Conservation (phyloP, 1,284 basidiomycete genomes). For the Leccinum variabile region DNA sequence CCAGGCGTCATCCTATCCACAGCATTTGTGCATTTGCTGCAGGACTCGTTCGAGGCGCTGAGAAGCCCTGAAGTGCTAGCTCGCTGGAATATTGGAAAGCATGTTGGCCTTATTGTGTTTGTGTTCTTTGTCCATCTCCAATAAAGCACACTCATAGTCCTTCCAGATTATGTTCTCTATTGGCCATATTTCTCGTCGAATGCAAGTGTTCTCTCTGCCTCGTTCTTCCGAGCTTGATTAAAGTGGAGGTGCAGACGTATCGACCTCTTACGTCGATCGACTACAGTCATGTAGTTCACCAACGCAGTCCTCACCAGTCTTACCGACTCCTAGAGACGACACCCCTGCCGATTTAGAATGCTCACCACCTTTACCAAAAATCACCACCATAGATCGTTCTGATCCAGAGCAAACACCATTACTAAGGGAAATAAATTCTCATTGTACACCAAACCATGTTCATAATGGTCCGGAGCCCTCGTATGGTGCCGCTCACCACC, state of each 20-base stretch:
- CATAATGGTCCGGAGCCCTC: conserved; percentile 13
- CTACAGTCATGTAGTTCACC: conserved; percentile 60
- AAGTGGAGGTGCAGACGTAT: conserved; percentile 48
- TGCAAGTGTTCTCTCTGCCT: conserved; percentile 46
- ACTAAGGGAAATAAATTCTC: conserved; percentile 10
- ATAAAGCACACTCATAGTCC: conserved; percentile 2
- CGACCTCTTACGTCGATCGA: conserved; percentile 69
- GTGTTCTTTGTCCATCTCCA: conserved; percentile 30
- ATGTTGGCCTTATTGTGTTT: conserved; percentile 72
- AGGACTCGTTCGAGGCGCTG: conserved; percentile 69
- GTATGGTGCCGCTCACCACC: conserved; percentile 21
- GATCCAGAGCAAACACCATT: conserved; percentile 22
- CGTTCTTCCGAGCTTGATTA: neutral
- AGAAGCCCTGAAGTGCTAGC: conserved; percentile 46
- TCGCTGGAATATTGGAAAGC: conserved; percentile 49
- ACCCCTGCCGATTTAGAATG: conserved; percentile 16
- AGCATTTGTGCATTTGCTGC: conserved; percentile 75
- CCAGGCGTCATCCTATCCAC: conserved; percentile 76
- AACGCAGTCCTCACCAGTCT: conserved; percentile 41
- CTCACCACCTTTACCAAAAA: conserved; percentile 10
- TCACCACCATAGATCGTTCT: neutral
- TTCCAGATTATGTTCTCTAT: conserved; percentile 57
- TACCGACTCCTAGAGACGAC: conserved; percentile 15
- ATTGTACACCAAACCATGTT: conserved; percentile 7
- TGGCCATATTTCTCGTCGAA: conserved; percentile 74